These are phyloP conservation scores for Acacia confusa DNA, from an alignment of 306 rosid genomes.

Conservation along the genomic window DNA sequence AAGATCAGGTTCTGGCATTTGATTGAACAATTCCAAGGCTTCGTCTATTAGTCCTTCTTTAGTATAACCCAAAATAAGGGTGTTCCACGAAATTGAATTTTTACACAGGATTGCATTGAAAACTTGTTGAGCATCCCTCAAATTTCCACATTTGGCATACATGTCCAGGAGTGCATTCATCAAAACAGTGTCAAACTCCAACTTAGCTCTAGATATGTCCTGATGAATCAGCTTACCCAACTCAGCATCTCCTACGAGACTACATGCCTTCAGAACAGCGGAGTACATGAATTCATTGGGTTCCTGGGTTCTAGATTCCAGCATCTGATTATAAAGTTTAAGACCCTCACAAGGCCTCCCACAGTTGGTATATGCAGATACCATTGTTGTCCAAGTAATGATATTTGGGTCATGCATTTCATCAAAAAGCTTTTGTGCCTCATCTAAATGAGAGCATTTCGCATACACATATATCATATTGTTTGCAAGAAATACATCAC, in stretches of 20 bases:
- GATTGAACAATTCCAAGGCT: constrained; percentile 59
- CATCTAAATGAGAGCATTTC: constrained; percentile 33
- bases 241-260: constrained; percentile 48
- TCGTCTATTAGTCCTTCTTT: constrained; percentile 61
- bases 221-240: constrained; percentile 60
- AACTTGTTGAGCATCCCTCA: constrained; percentile 60
- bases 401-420: constrained; percentile 66
- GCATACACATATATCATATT: constrained; percentile 59
- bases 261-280: constrained; percentile 81
- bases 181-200: constrained; percentile 68
- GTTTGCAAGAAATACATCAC: constrained; percentile 53
- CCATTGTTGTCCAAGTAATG: constrained; percentile 79
- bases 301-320: constrained; percentile 43
- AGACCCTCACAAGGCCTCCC: constrained; percentile 66
- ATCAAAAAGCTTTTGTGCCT: constrained; percentile 66
- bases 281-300: constrained; percentile 79
- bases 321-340: constrained; percentile 47
- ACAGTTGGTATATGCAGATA: constrained; percentile 56
- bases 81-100: constrained; percentile 65
- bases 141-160: constrained; percentile 80
- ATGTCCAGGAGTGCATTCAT: constrained; percentile 88
- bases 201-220: constrained; percentile 36
- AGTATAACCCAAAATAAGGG: constrained; percentile 57
- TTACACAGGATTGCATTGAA: constrained; percentile 46
- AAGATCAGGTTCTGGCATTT: constrained; percentile 62